These are phyloP conservation scores for Mortierella sp. DNA, from an alignment of 371 early-diverging fungal genomes.

Conservation along the genomic window DNA sequence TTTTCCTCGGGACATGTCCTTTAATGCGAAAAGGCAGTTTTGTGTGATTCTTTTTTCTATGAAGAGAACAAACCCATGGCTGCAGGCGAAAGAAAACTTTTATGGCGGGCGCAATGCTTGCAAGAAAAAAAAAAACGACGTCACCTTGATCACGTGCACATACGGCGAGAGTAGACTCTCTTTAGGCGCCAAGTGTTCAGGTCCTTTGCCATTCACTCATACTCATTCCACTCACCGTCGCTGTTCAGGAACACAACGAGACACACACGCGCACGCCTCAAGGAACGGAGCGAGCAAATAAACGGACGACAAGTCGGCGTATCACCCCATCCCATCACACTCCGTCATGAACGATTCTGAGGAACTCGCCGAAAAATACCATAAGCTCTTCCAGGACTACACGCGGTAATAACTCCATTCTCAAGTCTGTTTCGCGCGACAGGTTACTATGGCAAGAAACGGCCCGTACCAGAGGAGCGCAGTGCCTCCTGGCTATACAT, in stretches of 20 bases:
- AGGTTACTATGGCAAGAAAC: background rate
- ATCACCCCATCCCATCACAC: background rate
- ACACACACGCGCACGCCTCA: background rate
- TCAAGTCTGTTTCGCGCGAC: background rate
- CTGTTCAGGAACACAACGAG: background rate
- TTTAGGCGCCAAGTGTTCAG: background rate
- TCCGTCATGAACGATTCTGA: constrained; percentile 60
- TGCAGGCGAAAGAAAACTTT: background rate
- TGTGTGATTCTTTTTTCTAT: constrained; percentile 53
- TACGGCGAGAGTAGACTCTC: background rate
- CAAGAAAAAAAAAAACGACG: constrained; percentile 16
- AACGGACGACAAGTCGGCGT: background rate
- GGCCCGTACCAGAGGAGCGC: background rate
- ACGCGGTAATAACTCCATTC: constrained; percentile 61
- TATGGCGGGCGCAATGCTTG: background rate
- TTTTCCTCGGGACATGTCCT: constrained; percentile 52
- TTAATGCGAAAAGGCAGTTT: constrained; percentile 55
- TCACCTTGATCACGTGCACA: constrained; percentile 12
- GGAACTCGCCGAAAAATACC: constrained; percentile 73
- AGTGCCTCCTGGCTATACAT: background rate
- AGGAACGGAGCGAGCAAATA: background rate
- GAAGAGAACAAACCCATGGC: background rate
- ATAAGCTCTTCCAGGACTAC: constrained; percentile 71
- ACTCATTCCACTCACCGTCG: background rate
- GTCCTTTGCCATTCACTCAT: background rate